Percentiles rank a stretch among this genome's conserved stretches.
Evolutionary conservation across 345 rosid species (phyloP).

Genomic region (Cardamine occulta): DNA sequence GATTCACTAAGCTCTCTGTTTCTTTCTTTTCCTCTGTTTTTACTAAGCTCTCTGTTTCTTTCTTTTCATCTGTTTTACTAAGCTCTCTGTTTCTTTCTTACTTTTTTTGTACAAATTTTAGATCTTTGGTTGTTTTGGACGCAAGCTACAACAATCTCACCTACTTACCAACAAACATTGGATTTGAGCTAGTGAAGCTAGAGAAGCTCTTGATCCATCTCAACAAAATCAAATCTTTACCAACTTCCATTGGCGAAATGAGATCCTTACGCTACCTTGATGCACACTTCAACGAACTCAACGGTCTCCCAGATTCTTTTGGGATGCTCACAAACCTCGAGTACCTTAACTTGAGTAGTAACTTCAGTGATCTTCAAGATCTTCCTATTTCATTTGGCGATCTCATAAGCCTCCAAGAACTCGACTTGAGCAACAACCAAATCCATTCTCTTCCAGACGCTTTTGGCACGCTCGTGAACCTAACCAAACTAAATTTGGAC

Average conservation of each 20-base stretch:
- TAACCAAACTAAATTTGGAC: constrained; percentile 71
- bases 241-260: constrained; percentile 78
- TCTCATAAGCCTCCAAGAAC: constrained; percentile 75
- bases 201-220: constrained; percentile 65
- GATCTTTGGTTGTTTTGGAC: constrained; percentile 74
- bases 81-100: too few relatives aligned
- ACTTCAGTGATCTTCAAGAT: constrained; percentile 74
- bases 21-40: neutral
- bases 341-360: constrained; percentile 70
- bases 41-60: constrained; percentile 6
- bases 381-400: constrained; percentile 84
- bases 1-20: neutral
- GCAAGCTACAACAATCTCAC: constrained; percentile 78
- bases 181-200: constrained; percentile 63
- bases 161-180: constrained; percentile 87
- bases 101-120: constrained; percentile 28
- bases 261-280: constrained; percentile 63
- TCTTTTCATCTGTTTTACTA: neutral
- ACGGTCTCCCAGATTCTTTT: constrained; percentile 62
- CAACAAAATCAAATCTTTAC: constrained; percentile 78
- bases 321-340: constrained; percentile 75
- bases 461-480: constrained; percentile 76
- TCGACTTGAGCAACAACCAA: constrained; percentile 91
- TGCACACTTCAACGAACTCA: constrained; percentile 84
- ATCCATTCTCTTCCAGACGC: constrained; percentile 78